These are phyloP conservation scores for Penicillium fimorum DNA, from an alignment of 495 filamentous ascomycete species.

Conservation along the genomic window DNA sequence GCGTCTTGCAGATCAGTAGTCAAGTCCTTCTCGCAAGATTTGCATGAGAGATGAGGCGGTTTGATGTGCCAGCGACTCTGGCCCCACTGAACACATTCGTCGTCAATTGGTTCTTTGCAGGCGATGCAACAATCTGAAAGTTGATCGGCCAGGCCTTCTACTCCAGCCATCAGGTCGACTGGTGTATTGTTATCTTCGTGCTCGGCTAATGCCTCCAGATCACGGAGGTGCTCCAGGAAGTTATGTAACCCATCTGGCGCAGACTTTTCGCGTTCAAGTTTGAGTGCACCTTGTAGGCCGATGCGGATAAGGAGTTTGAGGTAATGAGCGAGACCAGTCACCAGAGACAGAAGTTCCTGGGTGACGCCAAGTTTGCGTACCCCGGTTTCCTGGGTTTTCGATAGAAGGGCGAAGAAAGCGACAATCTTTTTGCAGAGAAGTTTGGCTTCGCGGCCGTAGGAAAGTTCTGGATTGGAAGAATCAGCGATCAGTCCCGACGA, in stretches of 20 bases:
- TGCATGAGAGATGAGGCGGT: conserved; percentile 68
- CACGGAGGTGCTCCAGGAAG: conserved; percentile 78
- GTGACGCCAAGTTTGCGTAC: conserved; percentile 89
- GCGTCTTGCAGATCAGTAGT: conserved; percentile 61
- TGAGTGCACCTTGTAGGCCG: conserved; percentile 88
- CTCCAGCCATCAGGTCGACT: conserved; percentile 70
- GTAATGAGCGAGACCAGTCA: conserved; percentile 97
- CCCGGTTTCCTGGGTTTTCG: conserved; percentile 89
- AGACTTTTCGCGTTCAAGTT: conserved; percentile 79
- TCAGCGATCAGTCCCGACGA: conserved; percentile 15
- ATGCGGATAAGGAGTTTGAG: conserved; percentile 97
- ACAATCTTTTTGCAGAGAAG: conserved; percentile 99
- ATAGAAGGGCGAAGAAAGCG: conserved; percentile 90
- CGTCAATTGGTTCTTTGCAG: conserved; percentile 88
- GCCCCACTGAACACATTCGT: conserved; percentile 74
- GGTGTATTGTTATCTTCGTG: conserved; percentile 62
- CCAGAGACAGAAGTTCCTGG: conserved; percentile 90
- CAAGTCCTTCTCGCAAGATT: conserved; percentile 70
- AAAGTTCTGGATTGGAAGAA: conserved; percentile 57
- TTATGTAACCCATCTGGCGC: conserved; percentile 69
- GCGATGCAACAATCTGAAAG: conserved; percentile 76
- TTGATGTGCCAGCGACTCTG: conserved; percentile 79
- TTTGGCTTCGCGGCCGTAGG: conserved; percentile 93
- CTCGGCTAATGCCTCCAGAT: conserved; percentile 66
- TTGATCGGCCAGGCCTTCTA: conserved; percentile 69